These are phyloP conservation scores for Cryptosporidium sp. DNA, from an alignment of 169 alveolate species.

Conservation along the genomic window DNA sequence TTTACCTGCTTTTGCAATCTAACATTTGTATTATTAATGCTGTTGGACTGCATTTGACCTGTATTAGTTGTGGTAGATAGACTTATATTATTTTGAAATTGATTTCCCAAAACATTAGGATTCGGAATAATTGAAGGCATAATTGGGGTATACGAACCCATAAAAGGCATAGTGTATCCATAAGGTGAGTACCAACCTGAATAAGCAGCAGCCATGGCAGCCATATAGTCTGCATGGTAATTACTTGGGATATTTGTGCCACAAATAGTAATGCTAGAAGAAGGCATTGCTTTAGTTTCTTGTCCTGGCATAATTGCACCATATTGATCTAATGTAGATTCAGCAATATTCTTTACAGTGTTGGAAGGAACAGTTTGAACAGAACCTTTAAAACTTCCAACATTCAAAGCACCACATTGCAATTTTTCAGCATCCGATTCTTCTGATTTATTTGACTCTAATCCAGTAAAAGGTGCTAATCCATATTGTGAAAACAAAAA, in stretches of 20 bases:
- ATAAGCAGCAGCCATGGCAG: conserved; percentile 72
- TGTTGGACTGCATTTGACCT: conserved; percentile 36
- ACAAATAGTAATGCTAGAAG: conserved; percentile 54
- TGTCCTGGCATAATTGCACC: conserved; percentile 66
- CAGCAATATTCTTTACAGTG: conserved; percentile 29
- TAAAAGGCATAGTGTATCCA: conserved; percentile 67
- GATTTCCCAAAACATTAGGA: conserved; percentile 50
- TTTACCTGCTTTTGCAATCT: conserved; percentile 56
- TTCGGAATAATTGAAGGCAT: conserved; percentile 60
- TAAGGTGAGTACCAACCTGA: conserved; percentile 73
- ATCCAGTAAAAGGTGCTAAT: not conserved
- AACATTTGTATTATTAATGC: not conserved
- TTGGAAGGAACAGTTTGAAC: not conserved
- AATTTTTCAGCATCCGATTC: conserved; percentile 26
- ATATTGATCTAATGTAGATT: conserved; percentile 54
- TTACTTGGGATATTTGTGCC: conserved; percentile 30
- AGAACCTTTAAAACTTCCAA: not conserved
- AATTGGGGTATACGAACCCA: conserved; percentile 54
- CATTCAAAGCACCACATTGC: not conserved
- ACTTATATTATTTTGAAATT: conserved; percentile 46
- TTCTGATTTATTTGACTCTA: conserved; percentile 32
- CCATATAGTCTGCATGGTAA: conserved; percentile 65
- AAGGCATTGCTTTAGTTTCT: conserved; percentile 69
- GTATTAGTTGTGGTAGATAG: conserved; percentile 10
- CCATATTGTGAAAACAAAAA: conserved; percentile 37